phyloP scores from a whole-genome alignment of 495 filamentous ascomycete species.

The Aspergillus asperescens region DNA sequence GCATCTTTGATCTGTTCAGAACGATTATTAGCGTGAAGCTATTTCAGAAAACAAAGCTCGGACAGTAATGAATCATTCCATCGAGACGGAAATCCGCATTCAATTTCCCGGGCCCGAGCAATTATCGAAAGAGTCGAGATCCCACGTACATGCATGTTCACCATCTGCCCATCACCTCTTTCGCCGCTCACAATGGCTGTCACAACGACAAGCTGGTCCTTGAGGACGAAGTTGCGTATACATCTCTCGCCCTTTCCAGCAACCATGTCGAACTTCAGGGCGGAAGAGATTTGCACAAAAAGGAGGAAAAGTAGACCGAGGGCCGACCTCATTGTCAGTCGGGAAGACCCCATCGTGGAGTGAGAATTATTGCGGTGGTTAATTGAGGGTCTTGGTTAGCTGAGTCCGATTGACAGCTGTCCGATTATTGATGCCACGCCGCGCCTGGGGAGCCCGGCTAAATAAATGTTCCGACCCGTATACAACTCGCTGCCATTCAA shows the following conservation, averaged over 20 bases:
- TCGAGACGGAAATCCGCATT: not conserved
- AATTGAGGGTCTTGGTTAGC: conserved; percentile 23
- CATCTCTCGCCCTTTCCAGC: conserved; percentile 77
- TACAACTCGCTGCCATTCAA: no score
- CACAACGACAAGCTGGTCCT: conserved; percentile 96
- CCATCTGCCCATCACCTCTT: conserved; percentile 85
- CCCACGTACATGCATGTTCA: conserved; percentile 88
- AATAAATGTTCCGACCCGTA: conserved; percentile 3
- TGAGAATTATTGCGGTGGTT: conserved; percentile 20
- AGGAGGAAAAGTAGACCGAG: conserved; percentile 31
- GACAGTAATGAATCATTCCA: not conserved
- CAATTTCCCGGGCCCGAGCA: not conserved
- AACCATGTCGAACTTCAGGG: conserved; percentile 89
- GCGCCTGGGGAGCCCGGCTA: conserved; percentile 13
- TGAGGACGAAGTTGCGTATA: conserved; percentile 92
- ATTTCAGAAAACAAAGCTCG: not conserved
- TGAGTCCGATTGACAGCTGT: conserved; percentile 18
- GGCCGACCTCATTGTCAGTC: conserved; percentile 33
- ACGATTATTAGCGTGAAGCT: conserved; percentile 10
- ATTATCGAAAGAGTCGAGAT: not conserved
- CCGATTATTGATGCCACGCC: conserved; percentile 26
- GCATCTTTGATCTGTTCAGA: conserved; percentile 77
- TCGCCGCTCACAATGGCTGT: conserved; percentile 80
- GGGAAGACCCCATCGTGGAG: conserved; percentile 30
- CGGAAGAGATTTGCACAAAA: conserved; percentile 57